Conservation (phyloP, 345 rosid genomes). For the Lumnitzera racemosa region DNA sequence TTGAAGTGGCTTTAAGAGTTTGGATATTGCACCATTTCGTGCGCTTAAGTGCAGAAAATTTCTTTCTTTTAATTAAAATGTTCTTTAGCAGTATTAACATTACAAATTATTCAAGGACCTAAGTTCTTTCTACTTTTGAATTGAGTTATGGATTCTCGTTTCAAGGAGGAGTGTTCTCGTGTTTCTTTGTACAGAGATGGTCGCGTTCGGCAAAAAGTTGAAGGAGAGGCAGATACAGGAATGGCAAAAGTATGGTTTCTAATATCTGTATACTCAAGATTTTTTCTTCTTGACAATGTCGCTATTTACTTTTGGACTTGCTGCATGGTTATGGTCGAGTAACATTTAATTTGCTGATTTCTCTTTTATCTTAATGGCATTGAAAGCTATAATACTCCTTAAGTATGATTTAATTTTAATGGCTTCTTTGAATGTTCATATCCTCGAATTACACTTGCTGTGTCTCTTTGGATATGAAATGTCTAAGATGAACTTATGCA, state of each 20-base stretch:
- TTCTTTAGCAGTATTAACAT: too few species aligned
- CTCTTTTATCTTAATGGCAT: not conserved
- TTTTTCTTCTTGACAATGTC: too few species aligned
- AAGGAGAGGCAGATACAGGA: constrained; percentile 79
- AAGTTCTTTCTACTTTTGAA: too few species aligned
- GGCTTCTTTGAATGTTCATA: not conserved
- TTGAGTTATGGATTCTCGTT: too few species aligned
- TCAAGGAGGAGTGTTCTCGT: not conserved
- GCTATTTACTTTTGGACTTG: not conserved
- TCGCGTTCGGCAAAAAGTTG: constrained; percentile 84
- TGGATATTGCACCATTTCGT: too few species aligned
- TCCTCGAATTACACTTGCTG: not conserved
- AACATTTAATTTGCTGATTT: not conserved
- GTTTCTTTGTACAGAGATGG: constrained; percentile 45
- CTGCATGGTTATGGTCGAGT: not conserved
- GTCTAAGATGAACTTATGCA: too few species aligned
- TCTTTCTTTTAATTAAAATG: too few species aligned
- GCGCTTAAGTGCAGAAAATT: too few species aligned
- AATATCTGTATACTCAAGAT: too few species aligned
- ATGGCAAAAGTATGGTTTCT: constrained; percentile 68
- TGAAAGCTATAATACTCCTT: not conserved
- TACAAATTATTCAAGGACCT: too few species aligned
- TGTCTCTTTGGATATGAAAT: not conserved
- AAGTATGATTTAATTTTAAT: not conserved
- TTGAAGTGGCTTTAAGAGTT: too few species aligned